Conservation (phyloP, 176 grass and related monocot species). For the Bromus sterilis region DNA sequence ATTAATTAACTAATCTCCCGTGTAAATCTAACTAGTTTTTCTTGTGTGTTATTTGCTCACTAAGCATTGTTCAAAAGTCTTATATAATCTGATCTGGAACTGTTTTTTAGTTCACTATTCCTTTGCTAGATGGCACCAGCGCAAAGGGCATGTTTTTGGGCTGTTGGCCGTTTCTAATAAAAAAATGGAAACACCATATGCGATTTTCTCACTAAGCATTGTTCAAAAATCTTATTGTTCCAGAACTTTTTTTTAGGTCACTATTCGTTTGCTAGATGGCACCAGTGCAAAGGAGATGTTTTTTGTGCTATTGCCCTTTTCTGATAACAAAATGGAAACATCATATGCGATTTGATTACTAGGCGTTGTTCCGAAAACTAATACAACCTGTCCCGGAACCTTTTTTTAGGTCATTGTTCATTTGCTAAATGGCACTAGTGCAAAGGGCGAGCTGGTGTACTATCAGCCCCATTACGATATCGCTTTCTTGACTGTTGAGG, state of each 20-base stretch:
- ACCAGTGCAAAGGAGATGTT: too few species aligned
- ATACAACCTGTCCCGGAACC: background rate
- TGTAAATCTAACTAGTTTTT: too few species aligned
- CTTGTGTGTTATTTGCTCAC: too few species aligned
- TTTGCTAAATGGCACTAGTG: background rate
- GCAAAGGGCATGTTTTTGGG: background rate
- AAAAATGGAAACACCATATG: background rate
- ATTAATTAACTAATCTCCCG: too few species aligned
- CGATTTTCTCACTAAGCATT: too few species aligned
- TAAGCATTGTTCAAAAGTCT: too few species aligned
- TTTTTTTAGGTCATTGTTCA: background rate
- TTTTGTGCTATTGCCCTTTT: too few species aligned
- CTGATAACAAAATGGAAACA: background rate
- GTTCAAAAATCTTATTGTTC: background rate
- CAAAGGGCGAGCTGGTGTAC: background rate
- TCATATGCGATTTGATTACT: background rate
- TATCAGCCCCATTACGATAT: conserved; percentile 10
- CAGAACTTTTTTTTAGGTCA: background rate
- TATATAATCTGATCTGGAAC: too few species aligned
- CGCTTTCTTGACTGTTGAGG: background rate
- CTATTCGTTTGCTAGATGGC: background rate
- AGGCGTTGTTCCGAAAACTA: background rate
- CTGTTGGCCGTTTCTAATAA: background rate
- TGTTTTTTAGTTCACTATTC: background rate
- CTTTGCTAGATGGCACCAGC: background rate